A percentile compares a stretch with the other conserved stretches of the same genome.
Evolutionary conservation across 2,329 filamentous ascomycete species (phyloP).

Genomic region (Venturia aucupariae): DNA sequence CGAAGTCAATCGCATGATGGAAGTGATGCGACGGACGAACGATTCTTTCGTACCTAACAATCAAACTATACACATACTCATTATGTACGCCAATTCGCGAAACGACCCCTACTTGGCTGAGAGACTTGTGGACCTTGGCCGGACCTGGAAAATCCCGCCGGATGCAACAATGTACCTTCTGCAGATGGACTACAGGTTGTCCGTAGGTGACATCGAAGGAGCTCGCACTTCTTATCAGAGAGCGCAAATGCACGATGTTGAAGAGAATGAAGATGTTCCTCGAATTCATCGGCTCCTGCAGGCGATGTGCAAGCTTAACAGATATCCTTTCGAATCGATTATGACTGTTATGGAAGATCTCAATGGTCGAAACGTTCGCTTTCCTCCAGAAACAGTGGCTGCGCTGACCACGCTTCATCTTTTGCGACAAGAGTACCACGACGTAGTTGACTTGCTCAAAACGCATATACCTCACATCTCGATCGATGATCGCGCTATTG

Average conservation of each 20-base stretch:
- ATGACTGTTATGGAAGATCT: constrained; percentile 64
- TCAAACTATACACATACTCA: constrained; percentile 65
- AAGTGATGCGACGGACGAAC: constrained; percentile 49
- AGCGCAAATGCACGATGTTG: constrained; percentile 48
- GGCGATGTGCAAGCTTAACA: constrained; percentile 51
- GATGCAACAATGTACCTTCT: constrained; percentile 64
- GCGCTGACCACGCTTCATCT: constrained; percentile 67
- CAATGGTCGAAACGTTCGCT: constrained; percentile 50
- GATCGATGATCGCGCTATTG: constrained; percentile 55
- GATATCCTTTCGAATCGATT: constrained; percentile 60
- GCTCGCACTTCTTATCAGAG: constrained; percentile 57
- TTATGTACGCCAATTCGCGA: constrained; percentile 62
- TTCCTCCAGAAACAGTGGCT: constrained; percentile 67
- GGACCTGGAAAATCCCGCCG: constrained; percentile 55
- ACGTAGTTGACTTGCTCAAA: constrained; percentile 74
- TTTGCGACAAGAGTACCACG: constrained; percentile 63
- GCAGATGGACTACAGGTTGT: constrained; percentile 67
- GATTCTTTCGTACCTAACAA: constrained; percentile 46
- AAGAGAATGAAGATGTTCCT: constrained; percentile 44
- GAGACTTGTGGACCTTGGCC: constrained; percentile 59
- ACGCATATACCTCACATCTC: constrained; percentile 63
- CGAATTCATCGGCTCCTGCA: constrained; percentile 64
- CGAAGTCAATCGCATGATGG: constrained; percentile 64
- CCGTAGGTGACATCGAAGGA: constrained; percentile 60
- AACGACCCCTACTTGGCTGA: constrained; percentile 64